Base-by-base conservation (phyloP, 192 early-diverging fungal genomes). In the Rhizophagus prolifer region DNA sequence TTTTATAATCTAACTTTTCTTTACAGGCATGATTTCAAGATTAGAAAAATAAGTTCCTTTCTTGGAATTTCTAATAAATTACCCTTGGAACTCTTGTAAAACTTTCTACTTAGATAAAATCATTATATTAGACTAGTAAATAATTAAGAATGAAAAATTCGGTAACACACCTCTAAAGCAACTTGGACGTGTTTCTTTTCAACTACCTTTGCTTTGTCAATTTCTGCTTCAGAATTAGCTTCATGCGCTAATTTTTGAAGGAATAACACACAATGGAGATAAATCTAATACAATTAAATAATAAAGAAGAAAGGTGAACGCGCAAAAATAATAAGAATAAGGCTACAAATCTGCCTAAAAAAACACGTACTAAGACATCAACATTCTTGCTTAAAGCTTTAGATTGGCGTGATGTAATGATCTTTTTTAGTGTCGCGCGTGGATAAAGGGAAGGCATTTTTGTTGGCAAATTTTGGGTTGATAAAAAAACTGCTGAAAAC, bases 341-440 rank as follows among this genome's bases (percentile, higher is more conserved):
- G 8, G 5, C 9, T 2, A 38, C 0, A 14, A 21, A 36, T 14
- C 2, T 36, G 31, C 36, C 36, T 31, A 19, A 6, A 36, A 38
- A 62, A 62, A 62, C 61, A 13, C 61, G 61, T 62, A 66, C 64
- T 28, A 66, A 21, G 21, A 66, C 19, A 36, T 38, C 64, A 21
- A 66, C 64, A 23, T 66, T 66, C 64, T 66, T 66, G 14, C 28
- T 66, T 31, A 66, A 41, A 34, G 64, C 16, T 38, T 21, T 66
- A 31, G 28, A 34, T 19, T 38, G 34, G 31, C 41, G 64, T 6
- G 34, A 36, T n/a, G 41, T 66, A 8, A 66, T 66, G 26, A 66
- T 66, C 19, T 19, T 66, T 36, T 66, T 66, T n/a, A 66, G 30
- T 16, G 64, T 66, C 14, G 64, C 30, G 19, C 64, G 64, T 19